Base-by-base conservation (phyloP, 2,329 filamentous ascomycete genomes). In the Ophiocordyceps robertsii region DNA sequence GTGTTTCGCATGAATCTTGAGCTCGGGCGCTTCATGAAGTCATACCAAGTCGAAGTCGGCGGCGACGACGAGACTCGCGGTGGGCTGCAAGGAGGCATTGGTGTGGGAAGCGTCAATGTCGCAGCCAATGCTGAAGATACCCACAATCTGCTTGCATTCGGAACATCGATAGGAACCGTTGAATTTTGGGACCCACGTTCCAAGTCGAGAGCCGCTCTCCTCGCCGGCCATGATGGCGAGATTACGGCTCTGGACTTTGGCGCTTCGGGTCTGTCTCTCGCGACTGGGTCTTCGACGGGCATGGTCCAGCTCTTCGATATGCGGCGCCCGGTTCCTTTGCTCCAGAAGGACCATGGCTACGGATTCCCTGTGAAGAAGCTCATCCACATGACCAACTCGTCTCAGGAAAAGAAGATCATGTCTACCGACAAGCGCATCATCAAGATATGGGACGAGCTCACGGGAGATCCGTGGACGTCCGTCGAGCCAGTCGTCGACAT, bases 181-280 rank as follows among this genome's bases (percentile, higher is more conserved):
- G 92, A 98, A 58, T 90, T 96, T 56, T 98, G 89, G 86, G 92
- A 98, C 58, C 76, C 89, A 1, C 76, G 92, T 46, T 88, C 84
- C 29, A 82, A 87, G 56, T 82, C 82, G 43, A 74, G 87, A 44
- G 83, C 90, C 11, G 89, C 86, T 14, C 73, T 90, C 16, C 68
- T 98, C 2, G 72, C 81, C 12, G 74, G 71, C 0, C 73, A 79
- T 44, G 74, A 80, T 46, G 77, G 77, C 29, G 83, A 87, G 56
- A 80, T 95, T 38, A 95, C 90, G 0, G 86, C 92, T 0, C 67
- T 98, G 38, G 80, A 93, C 49, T 98, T 95, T 59, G 80, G 84
- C 51, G 73, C 77, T 14, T 87, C 85, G 1, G 92, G 92, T 0
- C 69, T 98, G 39, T 89, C 84, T 1, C 67, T 96, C 29, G 88